Base-by-base conservation (phyloP, 192 early-diverging fungal genomes). In the Powellomyces hirtus region DNA sequence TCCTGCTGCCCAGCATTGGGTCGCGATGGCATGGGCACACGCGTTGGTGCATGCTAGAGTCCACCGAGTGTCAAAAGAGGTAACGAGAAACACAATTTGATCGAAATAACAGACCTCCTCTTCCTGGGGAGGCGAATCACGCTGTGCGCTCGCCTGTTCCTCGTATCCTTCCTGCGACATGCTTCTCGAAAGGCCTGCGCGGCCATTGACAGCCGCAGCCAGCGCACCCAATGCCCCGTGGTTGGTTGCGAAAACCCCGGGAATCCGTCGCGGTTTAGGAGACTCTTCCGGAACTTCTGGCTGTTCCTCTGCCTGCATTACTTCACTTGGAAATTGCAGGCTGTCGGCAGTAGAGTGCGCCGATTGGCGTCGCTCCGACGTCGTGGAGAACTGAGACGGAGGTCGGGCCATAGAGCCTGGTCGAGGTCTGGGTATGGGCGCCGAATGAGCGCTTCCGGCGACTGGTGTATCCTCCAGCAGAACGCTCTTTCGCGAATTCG, bases 201-300 rank as follows among this genome's bases (percentile, higher is more conserved):
- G 36, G 35, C 65, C 59, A 8, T 65, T 72, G 56, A 81, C 75
- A 8, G 79, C 79, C 11, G 70, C 62, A 14, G 79, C 79, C 34
- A 81, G 66, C 0, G 73, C 74, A 30, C 73, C 75, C 38, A 81
- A 59, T 5, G 79, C 79, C 16, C 74, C 71, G 52, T 81, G 79
- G 35, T 64, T 67, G 2, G 70, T 79, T 0, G 66, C 50, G 44
- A 76, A 79, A 3, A 79, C 57, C 14, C 77, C 80, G 13, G 77
- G 75, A 49, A 78, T 81, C 26, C 62, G 69, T 20, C 64, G 36
- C 11, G 75, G 75, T 45, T 45, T 49, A n/a, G 64, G 71, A 29
- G 53, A 46, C 27, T 57, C 56, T 46, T 68, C 68, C n/a, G 22
- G 33, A 0, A 37, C 26, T 22, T n/a, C 26, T 4, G 58, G 6